These are phyloP conservation scores for Hyphopichia wangnamkhiaoensis DNA, from an alignment of 1,139 yeast species.

Conservation along the genomic window DNA sequence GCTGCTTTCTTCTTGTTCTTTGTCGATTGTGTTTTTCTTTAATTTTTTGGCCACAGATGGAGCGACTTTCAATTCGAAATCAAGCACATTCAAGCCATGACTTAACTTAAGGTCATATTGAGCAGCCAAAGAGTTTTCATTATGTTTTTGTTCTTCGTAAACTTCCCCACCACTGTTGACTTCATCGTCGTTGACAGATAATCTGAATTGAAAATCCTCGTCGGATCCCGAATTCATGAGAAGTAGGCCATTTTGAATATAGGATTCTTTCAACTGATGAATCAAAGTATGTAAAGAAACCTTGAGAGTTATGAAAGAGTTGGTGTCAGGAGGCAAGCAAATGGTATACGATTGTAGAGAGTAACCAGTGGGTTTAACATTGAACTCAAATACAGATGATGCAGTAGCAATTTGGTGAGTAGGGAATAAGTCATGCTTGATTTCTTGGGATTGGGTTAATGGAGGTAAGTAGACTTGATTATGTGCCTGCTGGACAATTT, in stretches of 20 bases:
- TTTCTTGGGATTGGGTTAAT: slow-evolving; percentile 24
- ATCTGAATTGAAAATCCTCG: slow-evolving; percentile 46
- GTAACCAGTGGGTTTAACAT: slow-evolving; percentile 46
- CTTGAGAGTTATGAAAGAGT: slow-evolving; percentile 46
- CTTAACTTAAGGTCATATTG: slow-evolving; percentile 52
- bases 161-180: slow-evolving; percentile 41
- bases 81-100: slow-evolving; percentile 48
- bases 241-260: slow-evolving; percentile 35
- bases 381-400: slow-evolving; percentile 45
- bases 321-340: slow-evolving; percentile 44
- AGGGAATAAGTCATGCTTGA: slow-evolving; percentile 37
- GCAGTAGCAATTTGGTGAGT: slow-evolving; percentile 25
- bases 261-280: slow-evolving; percentile 33
- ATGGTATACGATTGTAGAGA: slow-evolving; percentile 44
- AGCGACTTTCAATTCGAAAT: slow-evolving; percentile 49
- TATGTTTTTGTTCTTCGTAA: slow-evolving; percentile 24
- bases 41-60: slow-evolving; percentile 37
- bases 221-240: slow-evolving; percentile 25
- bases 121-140: slow-evolving; percentile 27
- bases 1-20: slow-evolving; percentile 28
- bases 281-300: slow-evolving; percentile 46
- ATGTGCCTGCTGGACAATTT: slow-evolving; percentile 27
- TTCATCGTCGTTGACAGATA: slow-evolving; percentile 52
- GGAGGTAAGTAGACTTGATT: slow-evolving; percentile 14
- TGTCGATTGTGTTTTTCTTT: slow-evolving; percentile 22